These are phyloP conservation scores for Pyrenopolyporus hunteri DNA, from an alignment of 495 filamentous ascomycete genomes.

Conservation along the genomic window DNA sequence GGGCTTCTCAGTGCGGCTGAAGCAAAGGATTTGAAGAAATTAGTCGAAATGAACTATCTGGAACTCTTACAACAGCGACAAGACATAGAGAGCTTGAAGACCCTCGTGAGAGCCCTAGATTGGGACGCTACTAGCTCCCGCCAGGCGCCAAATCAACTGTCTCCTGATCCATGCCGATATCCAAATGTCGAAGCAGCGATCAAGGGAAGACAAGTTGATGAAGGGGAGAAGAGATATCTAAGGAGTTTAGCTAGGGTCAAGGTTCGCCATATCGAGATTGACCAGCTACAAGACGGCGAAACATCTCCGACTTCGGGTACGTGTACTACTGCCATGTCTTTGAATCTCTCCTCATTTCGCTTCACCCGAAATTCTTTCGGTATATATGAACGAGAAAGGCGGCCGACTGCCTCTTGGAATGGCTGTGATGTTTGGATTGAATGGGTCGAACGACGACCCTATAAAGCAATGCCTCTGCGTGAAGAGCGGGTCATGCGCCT, in stretches of 20 bases:
- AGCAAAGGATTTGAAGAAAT: too few species aligned
- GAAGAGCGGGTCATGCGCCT: neutral
- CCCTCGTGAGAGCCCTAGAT: constrained; percentile 3
- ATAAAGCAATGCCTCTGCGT: neutral
- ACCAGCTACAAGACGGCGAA: neutral
- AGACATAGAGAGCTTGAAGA: constrained; percentile 1
- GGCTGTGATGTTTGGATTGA: constrained; percentile 5
- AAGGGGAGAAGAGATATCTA: neutral
- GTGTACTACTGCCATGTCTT: neutral
- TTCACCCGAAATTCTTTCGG: too few species aligned
- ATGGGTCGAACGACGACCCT: neutral
- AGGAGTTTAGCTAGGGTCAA: constrained; percentile 1
- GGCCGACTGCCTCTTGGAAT: neutral
- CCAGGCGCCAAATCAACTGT: neutral
- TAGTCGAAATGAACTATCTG: too few species aligned
- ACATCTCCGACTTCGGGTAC: neutral
- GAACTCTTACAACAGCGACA: constrained; percentile 1
- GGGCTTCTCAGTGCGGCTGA: too few species aligned
- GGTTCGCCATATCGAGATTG: constrained; percentile 5
- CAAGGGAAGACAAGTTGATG: neutral
- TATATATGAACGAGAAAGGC: neutral
- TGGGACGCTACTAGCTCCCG: neutral
- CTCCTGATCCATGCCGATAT: neutral
- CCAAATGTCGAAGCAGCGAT: neutral
- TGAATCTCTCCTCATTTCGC: neutral